These are phyloP conservation scores for Apiospora aurea DNA, from an alignment of 2,329 filamentous ascomycete species.

Conservation along the genomic window DNA sequence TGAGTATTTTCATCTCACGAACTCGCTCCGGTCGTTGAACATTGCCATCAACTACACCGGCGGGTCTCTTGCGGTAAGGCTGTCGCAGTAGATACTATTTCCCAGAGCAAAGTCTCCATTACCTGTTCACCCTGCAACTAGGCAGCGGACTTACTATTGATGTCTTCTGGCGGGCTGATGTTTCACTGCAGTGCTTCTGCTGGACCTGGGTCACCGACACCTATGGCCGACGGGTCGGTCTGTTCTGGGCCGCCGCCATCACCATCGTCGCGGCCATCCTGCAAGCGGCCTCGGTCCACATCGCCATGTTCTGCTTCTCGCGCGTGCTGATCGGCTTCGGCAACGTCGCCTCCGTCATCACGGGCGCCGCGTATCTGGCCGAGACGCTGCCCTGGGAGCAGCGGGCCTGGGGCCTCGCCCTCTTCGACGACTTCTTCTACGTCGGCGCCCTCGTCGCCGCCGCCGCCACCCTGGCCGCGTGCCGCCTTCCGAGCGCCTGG, in stretches of 20 bases:
- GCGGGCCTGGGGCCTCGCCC: conserved; percentile 23
- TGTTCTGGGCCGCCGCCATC: conserved; percentile 32
- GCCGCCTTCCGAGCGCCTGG: conserved; percentile 44
- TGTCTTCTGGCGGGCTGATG: not conserved
- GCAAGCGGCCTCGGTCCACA: conserved; percentile 34
- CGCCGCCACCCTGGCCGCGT: conserved; percentile 42
- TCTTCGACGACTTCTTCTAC: conserved; percentile 34
- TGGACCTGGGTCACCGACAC: conserved; percentile 35
- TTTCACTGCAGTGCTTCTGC: conserved; percentile 26
- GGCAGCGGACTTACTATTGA: too few species aligned
- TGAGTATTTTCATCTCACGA: conserved; percentile 43
- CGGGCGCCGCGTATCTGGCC: conserved; percentile 23
- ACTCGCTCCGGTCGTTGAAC: conserved; percentile 43
- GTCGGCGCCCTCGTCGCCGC: conserved; percentile 40
- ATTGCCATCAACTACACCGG: conserved; percentile 38
- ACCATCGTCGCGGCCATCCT: conserved; percentile 36
- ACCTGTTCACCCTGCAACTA: not conserved
- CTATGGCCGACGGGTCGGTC: conserved; percentile 35
- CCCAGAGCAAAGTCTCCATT: too few species aligned
- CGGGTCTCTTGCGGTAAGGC: conserved; percentile 30
- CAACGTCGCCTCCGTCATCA: conserved; percentile 27
- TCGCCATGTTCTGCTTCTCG: conserved; percentile 38
- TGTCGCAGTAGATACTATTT: not conserved
- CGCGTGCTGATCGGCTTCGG: conserved; percentile 38
- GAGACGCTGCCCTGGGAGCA: conserved; percentile 23